A percentile compares a stretch with the other conserved stretches of the same genome.
phyloP scores from a whole-genome alignment of 345 rosid genomes.

The Rhodamnia rubescens region DNA sequence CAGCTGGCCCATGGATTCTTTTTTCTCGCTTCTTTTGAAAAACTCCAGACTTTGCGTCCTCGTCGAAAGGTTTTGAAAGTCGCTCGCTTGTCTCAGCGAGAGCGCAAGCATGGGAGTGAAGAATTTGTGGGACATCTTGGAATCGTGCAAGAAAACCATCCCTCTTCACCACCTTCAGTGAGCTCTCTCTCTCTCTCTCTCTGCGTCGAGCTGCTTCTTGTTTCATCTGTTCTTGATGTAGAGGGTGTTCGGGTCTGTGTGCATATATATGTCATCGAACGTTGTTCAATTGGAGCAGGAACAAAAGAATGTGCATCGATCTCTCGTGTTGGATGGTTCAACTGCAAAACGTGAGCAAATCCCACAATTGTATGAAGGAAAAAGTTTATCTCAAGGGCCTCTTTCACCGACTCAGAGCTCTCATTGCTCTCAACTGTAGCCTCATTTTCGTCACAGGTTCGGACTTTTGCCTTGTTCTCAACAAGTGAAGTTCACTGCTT shows the following conservation, averaged over 20 bases:
- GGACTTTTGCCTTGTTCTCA: neutral
- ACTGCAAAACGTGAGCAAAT: conserved; percentile 54
- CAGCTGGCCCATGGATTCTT: no score
- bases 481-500: neutral
- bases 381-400: conserved; percentile 61
- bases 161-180: conserved; percentile 83
- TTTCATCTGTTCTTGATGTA: neutral
- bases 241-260: neutral
- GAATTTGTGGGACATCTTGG: conserved; percentile 75
- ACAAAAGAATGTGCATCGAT: conserved; percentile 84
- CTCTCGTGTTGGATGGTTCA: conserved; percentile 97
- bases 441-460: conserved; percentile 67
- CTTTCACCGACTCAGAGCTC: conserved; percentile 87
- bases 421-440: conserved; percentile 77
- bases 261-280: no score
- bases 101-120: conserved; percentile 62
- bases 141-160: conserved; percentile 79
- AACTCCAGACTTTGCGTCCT: neutral
- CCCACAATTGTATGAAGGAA: conserved; percentile 38
- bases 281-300: conserved; percentile 17
- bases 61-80: neutral
- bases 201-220: neutral
- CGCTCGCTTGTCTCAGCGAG: neutral
- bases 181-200: neutral
- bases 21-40: neutral